Conservation (phyloP, 2,329 filamentous ascomycete genomes). For the Talaromyces marneffei region DNA sequence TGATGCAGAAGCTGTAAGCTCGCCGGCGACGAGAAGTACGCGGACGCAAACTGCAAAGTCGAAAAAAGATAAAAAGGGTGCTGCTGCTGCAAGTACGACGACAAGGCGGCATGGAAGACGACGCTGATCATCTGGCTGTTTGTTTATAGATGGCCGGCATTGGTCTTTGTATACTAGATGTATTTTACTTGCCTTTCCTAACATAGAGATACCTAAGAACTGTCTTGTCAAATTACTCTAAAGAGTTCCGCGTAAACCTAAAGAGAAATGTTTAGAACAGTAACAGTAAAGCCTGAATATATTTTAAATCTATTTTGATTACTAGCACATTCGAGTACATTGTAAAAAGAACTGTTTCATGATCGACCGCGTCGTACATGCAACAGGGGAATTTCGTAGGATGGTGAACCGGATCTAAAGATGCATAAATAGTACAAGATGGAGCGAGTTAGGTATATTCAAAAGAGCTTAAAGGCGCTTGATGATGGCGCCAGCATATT, state of each 20-base stretch:
- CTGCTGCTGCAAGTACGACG: background rate
- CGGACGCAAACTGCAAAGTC: constrained; percentile 31
- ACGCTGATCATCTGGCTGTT: constrained; percentile 20
- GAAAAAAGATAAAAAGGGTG: constrained; percentile 25
- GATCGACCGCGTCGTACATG: constrained; percentile 23
- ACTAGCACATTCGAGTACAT: constrained; percentile 22
- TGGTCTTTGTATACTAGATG: background rate
- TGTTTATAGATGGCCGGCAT: background rate
- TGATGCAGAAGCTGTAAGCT: constrained; percentile 32
- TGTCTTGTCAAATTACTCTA: background rate
- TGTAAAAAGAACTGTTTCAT: constrained; percentile 8
- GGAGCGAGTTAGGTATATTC: constrained; percentile 12
- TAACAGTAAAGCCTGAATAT: background rate
- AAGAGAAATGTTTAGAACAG: background rate
- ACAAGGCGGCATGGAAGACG: constrained; percentile 28
- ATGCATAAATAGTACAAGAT: constrained; percentile 33
- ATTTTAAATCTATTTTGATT: constrained; percentile 1
- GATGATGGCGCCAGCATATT: constrained; percentile 93
- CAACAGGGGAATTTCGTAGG: constrained; percentile 31
- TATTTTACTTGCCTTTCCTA: background rate
- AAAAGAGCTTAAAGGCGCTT: constrained; percentile 46
- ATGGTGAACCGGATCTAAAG: constrained; percentile 18
- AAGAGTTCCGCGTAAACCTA: background rate
- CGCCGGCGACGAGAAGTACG: constrained; percentile 30
- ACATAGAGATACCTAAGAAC: background rate